Conservation (phyloP, 2,329 filamentous ascomycete genomes). For the Chrysoporthe deuterocubensis region DNA sequence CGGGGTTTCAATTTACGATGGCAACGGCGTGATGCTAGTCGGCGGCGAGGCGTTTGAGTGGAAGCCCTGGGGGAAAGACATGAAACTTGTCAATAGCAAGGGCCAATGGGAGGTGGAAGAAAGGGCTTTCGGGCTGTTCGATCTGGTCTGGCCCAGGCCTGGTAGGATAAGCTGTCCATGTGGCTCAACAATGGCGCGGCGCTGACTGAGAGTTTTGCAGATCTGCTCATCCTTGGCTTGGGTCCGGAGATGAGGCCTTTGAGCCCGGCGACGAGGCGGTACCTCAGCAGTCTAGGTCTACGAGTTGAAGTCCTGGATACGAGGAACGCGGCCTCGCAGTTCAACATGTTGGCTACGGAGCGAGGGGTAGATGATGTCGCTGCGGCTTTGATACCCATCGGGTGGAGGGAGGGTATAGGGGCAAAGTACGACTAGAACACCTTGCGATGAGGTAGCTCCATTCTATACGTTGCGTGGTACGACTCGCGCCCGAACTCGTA, state of each 20-base stretch:
- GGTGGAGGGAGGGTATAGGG: slow-evolving; percentile 70
- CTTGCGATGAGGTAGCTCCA: background rate
- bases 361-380: slow-evolving; percentile 83
- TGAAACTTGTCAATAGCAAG: slow-evolving; percentile 69
- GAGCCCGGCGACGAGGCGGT: slow-evolving; percentile 71
- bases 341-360: slow-evolving; percentile 94
- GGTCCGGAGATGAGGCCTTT: slow-evolving; percentile 77
- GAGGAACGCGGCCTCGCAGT: slow-evolving; percentile 90
- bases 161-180: slow-evolving; percentile 55
- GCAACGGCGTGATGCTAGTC: slow-evolving; percentile 76
- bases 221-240: slow-evolving; percentile 87
- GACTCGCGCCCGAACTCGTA: background rate
- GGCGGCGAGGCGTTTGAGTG: slow-evolving; percentile 88
- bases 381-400: slow-evolving; percentile 84
- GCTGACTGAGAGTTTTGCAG: slow-evolving; percentile 47
- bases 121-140: slow-evolving; percentile 75
- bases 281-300: slow-evolving; percentile 79
- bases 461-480: background rate
- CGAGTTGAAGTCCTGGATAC: slow-evolving; percentile 90
- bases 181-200: background rate
- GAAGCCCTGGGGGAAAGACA: slow-evolving; percentile 71
- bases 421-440: slow-evolving; percentile 34
- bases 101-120: slow-evolving; percentile 79
- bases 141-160: slow-evolving; percentile 83
- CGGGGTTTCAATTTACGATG: slow-evolving; percentile 70